phyloP scores from a whole-genome alignment of 148 eudicot genomes.

The Polygonum maritimum region DNA sequence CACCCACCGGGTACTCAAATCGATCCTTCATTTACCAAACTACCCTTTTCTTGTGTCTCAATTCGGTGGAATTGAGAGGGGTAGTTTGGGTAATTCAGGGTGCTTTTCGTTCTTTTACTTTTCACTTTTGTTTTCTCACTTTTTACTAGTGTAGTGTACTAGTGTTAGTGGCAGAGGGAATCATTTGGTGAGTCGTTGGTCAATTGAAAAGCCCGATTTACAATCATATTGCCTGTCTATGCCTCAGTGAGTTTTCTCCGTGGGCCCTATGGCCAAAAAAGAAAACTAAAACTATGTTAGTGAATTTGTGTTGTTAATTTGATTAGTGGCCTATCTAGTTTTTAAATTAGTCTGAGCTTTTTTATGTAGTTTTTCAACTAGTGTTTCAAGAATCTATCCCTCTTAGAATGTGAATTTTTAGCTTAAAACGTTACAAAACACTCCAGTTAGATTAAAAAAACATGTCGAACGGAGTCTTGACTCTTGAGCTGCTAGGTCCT shows the following conservation, averaged over 20 bases:
- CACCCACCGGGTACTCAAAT: neutral
- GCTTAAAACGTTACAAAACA: no score
- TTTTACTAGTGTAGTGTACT: neutral
- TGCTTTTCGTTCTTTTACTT: neutral
- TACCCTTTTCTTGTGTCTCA: neutral
- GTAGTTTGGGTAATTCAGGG: neutral
- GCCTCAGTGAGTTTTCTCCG: neutral
- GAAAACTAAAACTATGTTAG: no score
- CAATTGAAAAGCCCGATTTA: conserved; percentile 1
- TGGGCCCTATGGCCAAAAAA: neutral
- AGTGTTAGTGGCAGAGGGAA: neutral
- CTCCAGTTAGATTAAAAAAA: no score
- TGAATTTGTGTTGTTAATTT: no score
- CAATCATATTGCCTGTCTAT: neutral
- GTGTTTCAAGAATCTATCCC: no score
- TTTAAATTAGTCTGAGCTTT: no score
- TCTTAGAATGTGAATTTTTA: no score
- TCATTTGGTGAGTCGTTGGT: conserved; percentile 3
- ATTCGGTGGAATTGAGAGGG: neutral
- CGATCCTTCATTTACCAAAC: neutral
- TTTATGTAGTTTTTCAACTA: no score
- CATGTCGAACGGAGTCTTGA: no score
- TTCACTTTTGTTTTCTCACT: neutral
- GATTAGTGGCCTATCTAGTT: no score
- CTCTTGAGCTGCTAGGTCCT: no score